These are phyloP conservation scores for Aegilops speltoides DNA, from an alignment of 176 grass and related monocot species.

Conservation along the genomic window DNA sequence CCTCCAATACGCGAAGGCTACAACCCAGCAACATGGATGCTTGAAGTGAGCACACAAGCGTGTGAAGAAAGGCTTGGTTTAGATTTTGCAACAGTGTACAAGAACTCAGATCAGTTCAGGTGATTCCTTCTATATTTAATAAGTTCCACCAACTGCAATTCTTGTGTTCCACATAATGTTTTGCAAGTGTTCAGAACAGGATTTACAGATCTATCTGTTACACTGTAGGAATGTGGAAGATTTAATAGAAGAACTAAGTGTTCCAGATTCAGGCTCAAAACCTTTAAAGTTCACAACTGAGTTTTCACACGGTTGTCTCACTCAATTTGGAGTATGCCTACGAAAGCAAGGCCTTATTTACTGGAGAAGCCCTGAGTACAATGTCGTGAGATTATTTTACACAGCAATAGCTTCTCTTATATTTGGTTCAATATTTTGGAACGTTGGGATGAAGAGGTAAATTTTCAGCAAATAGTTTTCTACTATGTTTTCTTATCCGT, in stretches of 20 bases:
- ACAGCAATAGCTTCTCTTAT: constrained; percentile 53
- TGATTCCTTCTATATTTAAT: constrained; percentile 24
- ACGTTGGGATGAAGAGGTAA: constrained; percentile 55
- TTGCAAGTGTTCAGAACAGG: not conserved
- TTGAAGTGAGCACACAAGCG: constrained; percentile 71
- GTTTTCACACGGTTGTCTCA: constrained; percentile 55
- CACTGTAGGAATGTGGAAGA: constrained; percentile 48
- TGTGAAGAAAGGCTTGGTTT: constrained; percentile 57
- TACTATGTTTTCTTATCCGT: not conserved
- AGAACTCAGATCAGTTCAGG: constrained; percentile 62
- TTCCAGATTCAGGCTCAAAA: constrained; percentile 41
- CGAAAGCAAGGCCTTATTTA: constrained; percentile 71
- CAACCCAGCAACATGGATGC: constrained; percentile 93
- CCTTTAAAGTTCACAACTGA: constrained; percentile 56
- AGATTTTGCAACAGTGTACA: constrained; percentile 65
- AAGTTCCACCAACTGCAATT: not conserved
- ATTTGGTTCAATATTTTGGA: constrained; percentile 78
- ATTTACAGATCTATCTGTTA: constrained; percentile 13
- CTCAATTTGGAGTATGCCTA: constrained; percentile 53
- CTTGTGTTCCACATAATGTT: not conserved
- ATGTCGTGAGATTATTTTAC: constrained; percentile 62
- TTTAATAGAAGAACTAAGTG: constrained; percentile 50
- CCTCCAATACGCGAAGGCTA: constrained; percentile 47
- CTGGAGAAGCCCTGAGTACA: constrained; percentile 80
- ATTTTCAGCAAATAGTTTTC: not conserved